A percentile compares a stretch with the other conserved stretches of the same genome.
Evolutionary conservation across 2,329 filamentous ascomycete genomes (phyloP).

Genomic region (Sclerotinia spermophila): DNA sequence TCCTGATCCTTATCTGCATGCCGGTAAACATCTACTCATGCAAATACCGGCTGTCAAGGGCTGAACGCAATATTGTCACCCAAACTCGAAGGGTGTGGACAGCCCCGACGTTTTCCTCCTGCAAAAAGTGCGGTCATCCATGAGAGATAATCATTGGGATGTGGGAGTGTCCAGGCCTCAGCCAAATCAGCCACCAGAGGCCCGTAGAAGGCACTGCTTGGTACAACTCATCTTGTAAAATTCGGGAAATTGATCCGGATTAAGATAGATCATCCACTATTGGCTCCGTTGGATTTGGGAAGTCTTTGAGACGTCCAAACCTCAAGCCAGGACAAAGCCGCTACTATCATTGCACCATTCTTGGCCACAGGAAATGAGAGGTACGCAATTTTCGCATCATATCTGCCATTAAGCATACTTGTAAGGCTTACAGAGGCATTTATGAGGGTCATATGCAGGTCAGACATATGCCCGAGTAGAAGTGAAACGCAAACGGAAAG

Average conservation of each 20-base stretch:
- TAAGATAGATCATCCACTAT: background rate
- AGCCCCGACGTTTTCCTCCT: background rate
- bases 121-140: background rate
- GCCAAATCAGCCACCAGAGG: background rate
- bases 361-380: conserved; percentile 10
- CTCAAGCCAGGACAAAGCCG: background rate
- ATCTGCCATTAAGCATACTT: background rate
- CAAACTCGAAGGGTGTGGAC: background rate
- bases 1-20: background rate
- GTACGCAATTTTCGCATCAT: conserved; percentile 18
- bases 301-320: background rate
- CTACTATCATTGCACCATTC: background rate
- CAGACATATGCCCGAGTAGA: conserved; percentile 13
- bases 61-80: background rate
- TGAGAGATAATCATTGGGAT: background rate
- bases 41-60: background rate
- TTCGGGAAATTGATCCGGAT: background rate
- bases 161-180: background rate
- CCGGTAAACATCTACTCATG: background rate
- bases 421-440: conserved; percentile 1
- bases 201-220: background rate
- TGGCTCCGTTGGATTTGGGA: background rate
- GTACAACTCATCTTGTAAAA: background rate
- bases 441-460: conserved; percentile 16
- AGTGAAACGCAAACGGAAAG: background rate